A percentile compares a stretch with the other conserved stretches of the same genome.
These are phyloP conservation scores for Viola pubescens DNA, from an alignment of 441 rosid genomes.

Conservation along the genomic window DNA sequence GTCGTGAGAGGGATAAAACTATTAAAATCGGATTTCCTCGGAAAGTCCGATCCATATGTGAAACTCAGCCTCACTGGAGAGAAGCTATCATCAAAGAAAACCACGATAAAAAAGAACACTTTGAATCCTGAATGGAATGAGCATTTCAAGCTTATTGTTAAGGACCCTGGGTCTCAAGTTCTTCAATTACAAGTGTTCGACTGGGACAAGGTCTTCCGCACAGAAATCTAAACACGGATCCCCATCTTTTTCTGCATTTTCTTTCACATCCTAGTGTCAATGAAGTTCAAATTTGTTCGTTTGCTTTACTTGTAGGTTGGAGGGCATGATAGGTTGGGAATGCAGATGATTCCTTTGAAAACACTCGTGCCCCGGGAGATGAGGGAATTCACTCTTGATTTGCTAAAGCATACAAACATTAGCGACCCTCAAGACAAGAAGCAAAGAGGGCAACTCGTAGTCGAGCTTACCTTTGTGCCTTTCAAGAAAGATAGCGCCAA, in stretches of 20 bases:
- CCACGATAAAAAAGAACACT: conserved; percentile 64
- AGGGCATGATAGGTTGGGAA: conserved; percentile 71
- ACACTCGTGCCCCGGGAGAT: conserved; percentile 41
- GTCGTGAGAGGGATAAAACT: conserved; percentile 66
- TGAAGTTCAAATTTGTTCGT: neutral
- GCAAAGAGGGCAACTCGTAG: conserved; percentile 46
- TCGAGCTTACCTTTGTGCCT: conserved; percentile 62
- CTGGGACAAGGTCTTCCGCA: conserved; percentile 74
- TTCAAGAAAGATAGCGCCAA: conserved; percentile 53
- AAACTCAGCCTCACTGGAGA: conserved; percentile 71
- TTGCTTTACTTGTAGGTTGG: conserved; percentile 44
- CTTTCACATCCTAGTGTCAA: neutral
- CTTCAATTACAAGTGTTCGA: conserved; percentile 71
- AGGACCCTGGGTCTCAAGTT: conserved; percentile 64
- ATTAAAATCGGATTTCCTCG: conserved; percentile 65
- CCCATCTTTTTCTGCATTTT: neutral
- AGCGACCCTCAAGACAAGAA: conserved; percentile 44
- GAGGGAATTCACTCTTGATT: conserved; percentile 48
- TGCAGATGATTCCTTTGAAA: conserved; percentile 62
- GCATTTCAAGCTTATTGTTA: conserved; percentile 66
- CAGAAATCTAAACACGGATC: neutral
- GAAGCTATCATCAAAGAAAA: conserved; percentile 61
- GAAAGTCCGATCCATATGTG: conserved; percentile 87
- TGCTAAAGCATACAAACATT: conserved; percentile 48
- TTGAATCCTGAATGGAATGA: conserved; percentile 91